Percentiles rank a stretch among this genome's conserved stretches.
Evolutionary conservation across 495 filamentous ascomycete species (phyloP).

Genomic region (Talaromyces adpressus): DNA sequence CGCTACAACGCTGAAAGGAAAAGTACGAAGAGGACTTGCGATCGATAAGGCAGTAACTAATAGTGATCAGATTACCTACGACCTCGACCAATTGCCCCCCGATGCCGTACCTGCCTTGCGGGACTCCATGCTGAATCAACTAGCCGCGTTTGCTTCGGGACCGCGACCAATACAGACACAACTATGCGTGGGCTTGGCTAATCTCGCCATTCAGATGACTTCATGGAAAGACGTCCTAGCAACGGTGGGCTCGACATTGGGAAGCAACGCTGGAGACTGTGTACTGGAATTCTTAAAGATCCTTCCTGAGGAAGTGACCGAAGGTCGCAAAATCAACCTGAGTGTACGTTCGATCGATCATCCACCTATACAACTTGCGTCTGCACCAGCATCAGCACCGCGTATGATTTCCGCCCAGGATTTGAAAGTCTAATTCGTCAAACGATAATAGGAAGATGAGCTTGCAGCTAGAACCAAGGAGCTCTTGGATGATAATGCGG

Average conservation of each 20-base stretch:
- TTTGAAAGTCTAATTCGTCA: slow-evolving; percentile 39
- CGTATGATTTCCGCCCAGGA: slow-evolving; percentile 16
- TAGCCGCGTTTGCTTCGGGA: slow-evolving; percentile 70
- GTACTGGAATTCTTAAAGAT: slow-evolving; percentile 94
- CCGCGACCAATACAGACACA: slow-evolving; percentile 90
- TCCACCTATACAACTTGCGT: slow-evolving; percentile 13
- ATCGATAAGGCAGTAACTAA: not conserved
- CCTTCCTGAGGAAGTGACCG: slow-evolving; percentile 96
- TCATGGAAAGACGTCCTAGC: slow-evolving; percentile 91
- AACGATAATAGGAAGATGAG: slow-evolving; percentile 78
- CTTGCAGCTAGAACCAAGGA: slow-evolving; percentile 73
- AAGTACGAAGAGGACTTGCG: slow-evolving; percentile 50
- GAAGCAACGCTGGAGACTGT: slow-evolving; percentile 69
- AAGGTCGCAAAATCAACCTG: slow-evolving; percentile 97
- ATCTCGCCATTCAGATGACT: slow-evolving; percentile 91
- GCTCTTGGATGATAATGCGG: slow-evolving; percentile 81
- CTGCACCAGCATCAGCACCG: slow-evolving; percentile 14
- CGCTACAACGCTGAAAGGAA: slow-evolving; percentile 93
- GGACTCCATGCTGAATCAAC: slow-evolving; percentile 70
- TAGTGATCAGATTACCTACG: slow-evolving; percentile 62
- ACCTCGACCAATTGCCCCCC: slow-evolving; percentile 77
- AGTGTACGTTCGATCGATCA: slow-evolving; percentile 73
- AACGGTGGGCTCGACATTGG: slow-evolving; percentile 70
- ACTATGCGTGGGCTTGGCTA: slow-evolving; percentile 88
- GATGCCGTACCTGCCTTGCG: slow-evolving; percentile 68